Conservation (phyloP, 2,329 filamentous ascomycete species). For the Fusarium odoratissimum region DNA sequence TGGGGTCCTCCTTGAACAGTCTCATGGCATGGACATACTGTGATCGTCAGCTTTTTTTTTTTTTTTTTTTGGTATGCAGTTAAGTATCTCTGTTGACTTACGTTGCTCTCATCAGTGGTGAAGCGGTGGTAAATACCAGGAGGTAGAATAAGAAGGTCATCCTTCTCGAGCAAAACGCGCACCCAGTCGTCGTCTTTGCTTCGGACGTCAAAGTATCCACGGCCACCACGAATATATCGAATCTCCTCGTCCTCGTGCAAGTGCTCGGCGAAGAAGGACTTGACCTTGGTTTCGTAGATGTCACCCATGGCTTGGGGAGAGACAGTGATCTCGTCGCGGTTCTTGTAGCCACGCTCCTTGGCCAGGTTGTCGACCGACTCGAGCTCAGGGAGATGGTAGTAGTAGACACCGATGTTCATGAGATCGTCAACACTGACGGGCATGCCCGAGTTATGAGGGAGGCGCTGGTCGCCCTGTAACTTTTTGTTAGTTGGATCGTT, state of each 20-base stretch:
- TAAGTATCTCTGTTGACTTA: conserved; percentile 59
- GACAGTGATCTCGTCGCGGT: conserved; percentile 92
- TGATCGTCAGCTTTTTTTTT: background rate
- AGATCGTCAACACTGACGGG: conserved; percentile 74
- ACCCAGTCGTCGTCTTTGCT: conserved; percentile 89
- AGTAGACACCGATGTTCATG: conserved; percentile 80
- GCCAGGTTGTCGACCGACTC: conserved; percentile 80
- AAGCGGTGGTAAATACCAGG: conserved; percentile 98
- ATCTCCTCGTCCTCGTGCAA: conserved; percentile 99
- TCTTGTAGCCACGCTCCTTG: conserved; percentile 82
- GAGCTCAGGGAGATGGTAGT: conserved; percentile 75
- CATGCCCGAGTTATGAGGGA: conserved; percentile 86
- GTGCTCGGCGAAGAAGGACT: conserved; percentile 94
- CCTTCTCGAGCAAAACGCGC: conserved; percentile 83
- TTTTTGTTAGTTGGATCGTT: conserved; percentile 12
- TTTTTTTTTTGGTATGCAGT: background rate
- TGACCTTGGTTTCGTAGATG: conserved; percentile 92
- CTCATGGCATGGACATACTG: conserved; percentile 97
- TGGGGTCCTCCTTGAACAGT: conserved; percentile 97
- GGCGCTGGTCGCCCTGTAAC: conserved; percentile 88
- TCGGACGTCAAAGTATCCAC: conserved; percentile 93
- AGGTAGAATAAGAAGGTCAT: conserved; percentile 92
- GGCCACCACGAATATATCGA: conserved; percentile 88
- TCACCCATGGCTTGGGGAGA: conserved; percentile 87
- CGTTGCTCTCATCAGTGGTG: conserved; percentile 91